A percentile compares a stretch with the other conserved stretches of the same genome.
These are phyloP conservation scores for Jaapia argillacea DNA, from an alignment of 768 basidiomycete species.

Conservation along the genomic window DNA sequence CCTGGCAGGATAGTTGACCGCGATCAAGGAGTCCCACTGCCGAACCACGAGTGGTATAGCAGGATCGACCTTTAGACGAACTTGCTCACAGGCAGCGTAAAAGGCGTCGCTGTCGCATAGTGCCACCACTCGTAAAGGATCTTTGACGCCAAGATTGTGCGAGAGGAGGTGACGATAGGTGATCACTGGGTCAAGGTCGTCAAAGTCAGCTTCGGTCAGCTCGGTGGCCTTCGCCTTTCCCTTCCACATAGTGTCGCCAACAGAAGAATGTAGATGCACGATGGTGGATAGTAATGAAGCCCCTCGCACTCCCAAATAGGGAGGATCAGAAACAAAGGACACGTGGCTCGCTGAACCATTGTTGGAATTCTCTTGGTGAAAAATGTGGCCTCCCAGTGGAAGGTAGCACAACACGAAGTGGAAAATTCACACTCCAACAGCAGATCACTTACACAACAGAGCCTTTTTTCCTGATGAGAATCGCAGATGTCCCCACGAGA, in stretches of 20 bases:
- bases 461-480: too few species aligned
- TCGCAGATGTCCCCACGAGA: too few species aligned
- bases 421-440: too few species aligned
- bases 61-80: conserved; percentile 57
- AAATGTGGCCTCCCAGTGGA: too few species aligned
- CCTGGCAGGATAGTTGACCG: conserved; percentile 92
- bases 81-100: conserved; percentile 79
- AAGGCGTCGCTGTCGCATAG: conserved; percentile 91
- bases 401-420: too few species aligned
- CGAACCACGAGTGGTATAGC: conserved; percentile 68
- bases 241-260: conserved; percentile 29
- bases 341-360: too few species aligned
- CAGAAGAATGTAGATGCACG: too few species aligned
- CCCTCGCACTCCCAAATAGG: too few species aligned
- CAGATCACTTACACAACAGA: too few species aligned
- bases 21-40: conserved; percentile 87
- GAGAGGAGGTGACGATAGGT: conserved; percentile 75
- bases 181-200: conserved; percentile 55
- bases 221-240: conserved; percentile 43
- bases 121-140: conserved; percentile 77
- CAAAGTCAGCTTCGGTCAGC: conserved; percentile 38
- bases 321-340: too few species aligned
- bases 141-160: conserved; percentile 55
- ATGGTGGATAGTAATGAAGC: too few species aligned
- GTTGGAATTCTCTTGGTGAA: too few species aligned